Base-by-base conservation (phyloP, 1,284 basidiomycete genomes). In the Sutorius eximius region DNA sequence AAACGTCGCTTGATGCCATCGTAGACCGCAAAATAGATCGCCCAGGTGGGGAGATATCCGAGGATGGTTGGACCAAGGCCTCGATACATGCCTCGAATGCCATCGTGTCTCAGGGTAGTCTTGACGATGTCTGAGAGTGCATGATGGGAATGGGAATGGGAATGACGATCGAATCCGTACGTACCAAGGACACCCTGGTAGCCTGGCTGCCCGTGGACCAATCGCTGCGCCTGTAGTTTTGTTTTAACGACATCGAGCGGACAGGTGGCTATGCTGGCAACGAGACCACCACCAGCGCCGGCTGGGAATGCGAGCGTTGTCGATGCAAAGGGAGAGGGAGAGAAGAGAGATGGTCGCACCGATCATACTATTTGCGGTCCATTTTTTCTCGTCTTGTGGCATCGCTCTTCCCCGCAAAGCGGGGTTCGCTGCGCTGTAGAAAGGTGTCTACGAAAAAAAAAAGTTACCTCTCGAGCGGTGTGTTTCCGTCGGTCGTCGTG, bases 211-310 rank as follows among this genome's bases (percentile, higher is more conserved):
- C 87, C 87, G 45, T 78, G 79, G 29, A 85, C 74, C 24, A 80
- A 77, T 55, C 83, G 80, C 72, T 97, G 93, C 18, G 97, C 96
- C 76, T 99, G 96, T 43, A 99, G 75, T 61, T 93, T 92, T 0
- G 96, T 99, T 79, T 99, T 99, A 73, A 99, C 82, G 44, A 99
- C 96, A 72, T 99, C 96, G 54, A 99, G 81, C 8, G 96, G 96
- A 72, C 97, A 99, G 10, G 96, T 99, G 56, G 95, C 91, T 60
- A 99, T 82, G 71, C 91, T 93, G 52, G 93, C 90, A 61, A 95
- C 90, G 57, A 99, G 81, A 57, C 96, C 96, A 52, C 89, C 87
- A 50, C 89, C 89, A 58, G 90, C 89, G 59, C 89, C 89, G 74
- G 89, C 89, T 90, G 64, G n/a, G 27, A n/a, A n/a, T 5, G 8